phyloP scores from a whole-genome alignment of 2,329 filamentous ascomycete species.

The Aspergillus flavus region DNA sequence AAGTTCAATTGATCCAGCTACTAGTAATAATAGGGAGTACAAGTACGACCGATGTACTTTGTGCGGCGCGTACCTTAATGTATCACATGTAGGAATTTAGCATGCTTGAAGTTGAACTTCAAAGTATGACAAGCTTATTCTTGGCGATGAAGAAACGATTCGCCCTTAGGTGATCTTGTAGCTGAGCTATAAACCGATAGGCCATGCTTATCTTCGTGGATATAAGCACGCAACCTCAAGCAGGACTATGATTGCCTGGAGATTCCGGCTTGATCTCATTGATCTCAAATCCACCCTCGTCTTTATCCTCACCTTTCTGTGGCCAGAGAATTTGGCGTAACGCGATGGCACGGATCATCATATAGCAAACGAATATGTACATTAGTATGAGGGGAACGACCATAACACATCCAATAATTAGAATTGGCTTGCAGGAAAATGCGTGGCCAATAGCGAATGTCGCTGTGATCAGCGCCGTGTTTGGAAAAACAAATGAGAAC shows the following conservation, averaged over 20 bases:
- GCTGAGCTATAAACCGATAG: neutral
- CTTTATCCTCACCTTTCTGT: conserved; percentile 66
- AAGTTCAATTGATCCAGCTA: neutral
- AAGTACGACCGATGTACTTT: neutral
- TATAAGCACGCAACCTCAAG: conserved; percentile 10
- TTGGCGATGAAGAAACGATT: neutral
- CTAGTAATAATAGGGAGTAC: neutral
- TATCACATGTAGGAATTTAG: neutral
- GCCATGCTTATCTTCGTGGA: neutral
- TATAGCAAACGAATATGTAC: conserved; percentile 68
- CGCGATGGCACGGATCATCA: conserved; percentile 71
- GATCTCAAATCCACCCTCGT: conserved; percentile 61
- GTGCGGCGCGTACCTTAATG: neutral
- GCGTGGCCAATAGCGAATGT: conserved; percentile 71
- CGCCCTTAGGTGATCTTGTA: neutral
- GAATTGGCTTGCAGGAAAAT: conserved; percentile 61
- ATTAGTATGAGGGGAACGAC: conserved; percentile 65
- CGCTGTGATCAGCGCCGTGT: conserved; percentile 72
- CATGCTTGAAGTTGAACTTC: neutral
- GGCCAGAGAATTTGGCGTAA: conserved; percentile 75
- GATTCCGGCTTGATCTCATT: conserved; percentile 30
- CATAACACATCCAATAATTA: conserved; percentile 69
- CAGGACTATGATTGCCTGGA: conserved; percentile 18
- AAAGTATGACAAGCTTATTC: neutral
- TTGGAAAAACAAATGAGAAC: conserved; percentile 82